Conservation (phyloP, 345 rosid species). For the Dovyalis caffra region DNA sequence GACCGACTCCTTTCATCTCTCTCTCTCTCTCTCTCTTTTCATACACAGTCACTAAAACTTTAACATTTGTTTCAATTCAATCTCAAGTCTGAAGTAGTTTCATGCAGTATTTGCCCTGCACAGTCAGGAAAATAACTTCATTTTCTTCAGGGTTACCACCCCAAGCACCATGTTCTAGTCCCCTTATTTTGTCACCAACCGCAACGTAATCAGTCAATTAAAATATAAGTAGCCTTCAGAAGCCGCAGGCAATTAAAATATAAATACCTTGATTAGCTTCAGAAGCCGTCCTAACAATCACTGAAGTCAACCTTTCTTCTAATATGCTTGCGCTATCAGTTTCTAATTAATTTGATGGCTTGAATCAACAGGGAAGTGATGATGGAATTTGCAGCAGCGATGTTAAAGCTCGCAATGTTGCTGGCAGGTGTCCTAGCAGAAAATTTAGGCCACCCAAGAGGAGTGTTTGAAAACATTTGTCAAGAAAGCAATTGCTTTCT, state of each 20-base stretch:
- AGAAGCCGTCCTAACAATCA: not conserved
- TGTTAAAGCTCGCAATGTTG: conserved; percentile 51
- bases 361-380: conserved; percentile 41
- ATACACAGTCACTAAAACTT: not conserved
- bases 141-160: not conserved
- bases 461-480: conserved; percentile 33
- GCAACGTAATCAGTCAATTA: not conserved
- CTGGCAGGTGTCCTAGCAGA: conserved; percentile 49
- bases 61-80: not conserved
- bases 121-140: not conserved
- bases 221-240: not conserved
- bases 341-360: not conserved
- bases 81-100: not conserved
- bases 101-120: not conserved
- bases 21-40: not conserved
- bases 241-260: not conserved
- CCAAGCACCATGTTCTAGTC: not conserved
- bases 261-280: not conserved
- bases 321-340: not conserved
- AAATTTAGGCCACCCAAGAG: conserved; percentile 33
- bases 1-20: not conserved
- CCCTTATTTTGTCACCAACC: not conserved
- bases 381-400: conserved; percentile 48
- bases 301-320: not conserved
- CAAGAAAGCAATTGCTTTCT: conserved; percentile 54